phyloP scores from a whole-genome alignment of 257 asterid species.

The Sherardia arvensis region DNA sequence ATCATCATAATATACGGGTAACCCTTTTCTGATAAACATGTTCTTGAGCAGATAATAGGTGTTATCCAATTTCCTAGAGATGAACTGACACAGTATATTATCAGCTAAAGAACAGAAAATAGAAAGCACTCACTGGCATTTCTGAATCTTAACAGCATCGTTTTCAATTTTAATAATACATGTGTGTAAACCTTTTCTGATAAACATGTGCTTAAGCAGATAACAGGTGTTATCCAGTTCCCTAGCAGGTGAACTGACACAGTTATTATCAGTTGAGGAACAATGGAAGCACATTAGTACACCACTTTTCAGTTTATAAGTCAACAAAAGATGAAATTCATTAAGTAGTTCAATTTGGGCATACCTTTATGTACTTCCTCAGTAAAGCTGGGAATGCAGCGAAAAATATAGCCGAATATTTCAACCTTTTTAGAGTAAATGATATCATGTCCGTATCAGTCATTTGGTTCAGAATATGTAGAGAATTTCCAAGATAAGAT shows the following conservation, averaged over 20 bases:
- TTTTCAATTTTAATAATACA: not conserved
- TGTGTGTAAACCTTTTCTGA: not conserved
- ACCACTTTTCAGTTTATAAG: not conserved
- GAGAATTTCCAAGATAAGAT: conserved; percentile 89
- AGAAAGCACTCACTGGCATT: not conserved
- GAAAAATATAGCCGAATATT: conserved; percentile 57
- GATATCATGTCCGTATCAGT: conserved; percentile 85
- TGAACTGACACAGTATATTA: conserved; percentile 3
- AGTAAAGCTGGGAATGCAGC: conserved; percentile 81
- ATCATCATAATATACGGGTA: too few species aligned
- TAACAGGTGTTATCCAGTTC: not conserved
- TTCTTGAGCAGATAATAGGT: not conserved
- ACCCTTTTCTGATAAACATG: not conserved
- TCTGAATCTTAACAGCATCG: too few species aligned
- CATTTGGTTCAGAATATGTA: conserved; percentile 90
- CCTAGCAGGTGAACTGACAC: not conserved
- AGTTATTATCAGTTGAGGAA: not conserved
- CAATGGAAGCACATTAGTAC: not conserved
- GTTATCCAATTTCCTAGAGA: not conserved
- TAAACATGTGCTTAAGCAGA: not conserved
- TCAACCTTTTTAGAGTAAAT: conserved; percentile 58
- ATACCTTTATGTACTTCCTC: conserved; percentile 87
- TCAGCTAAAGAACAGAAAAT: not conserved
- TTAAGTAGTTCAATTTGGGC: not conserved
- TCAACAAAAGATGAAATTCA: not conserved